A percentile compares a stretch with the other conserved stretches of the same genome.
Conservation (phyloP, 331 rosid species). For the Dryas integrifolia region DNA sequence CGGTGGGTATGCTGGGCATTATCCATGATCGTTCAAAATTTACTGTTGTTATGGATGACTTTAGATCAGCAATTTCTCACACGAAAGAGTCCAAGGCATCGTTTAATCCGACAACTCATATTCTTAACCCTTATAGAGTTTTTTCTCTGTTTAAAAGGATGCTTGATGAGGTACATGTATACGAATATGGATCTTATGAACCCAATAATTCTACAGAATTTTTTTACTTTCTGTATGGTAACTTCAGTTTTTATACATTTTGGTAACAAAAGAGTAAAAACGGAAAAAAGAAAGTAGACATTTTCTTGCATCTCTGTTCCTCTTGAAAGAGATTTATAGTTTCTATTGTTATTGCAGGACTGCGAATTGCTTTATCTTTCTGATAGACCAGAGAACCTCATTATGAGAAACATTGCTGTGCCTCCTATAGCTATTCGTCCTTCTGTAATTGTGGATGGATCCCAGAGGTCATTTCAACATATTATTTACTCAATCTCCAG, state of each 20-base stretch:
- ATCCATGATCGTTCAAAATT: constrained; percentile 58
- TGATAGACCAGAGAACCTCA: constrained; percentile 78
- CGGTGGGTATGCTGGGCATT: constrained; percentile 38
- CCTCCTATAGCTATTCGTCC: constrained; percentile 92
- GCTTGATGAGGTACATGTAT: constrained; percentile 60
- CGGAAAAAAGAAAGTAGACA: not conserved
- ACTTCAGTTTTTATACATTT: not conserved
- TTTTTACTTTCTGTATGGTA: constrained; percentile 16
- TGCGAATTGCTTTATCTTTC: constrained; percentile 75
- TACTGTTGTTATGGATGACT: constrained; percentile 51
- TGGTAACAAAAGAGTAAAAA: not conserved
- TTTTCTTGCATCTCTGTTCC: constrained; percentile 21
- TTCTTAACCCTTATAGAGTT: constrained; percentile 54
- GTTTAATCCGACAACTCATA: constrained; percentile 32
- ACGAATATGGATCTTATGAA: constrained; percentile 22
- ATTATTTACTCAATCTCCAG: constrained; percentile 4
- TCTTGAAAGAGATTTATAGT: constrained; percentile 12
- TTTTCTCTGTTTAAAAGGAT: constrained; percentile 65
- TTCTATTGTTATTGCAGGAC: constrained; percentile 54
- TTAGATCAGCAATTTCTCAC: constrained; percentile 53
- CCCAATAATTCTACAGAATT: not conserved
- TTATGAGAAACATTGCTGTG: constrained; percentile 60
- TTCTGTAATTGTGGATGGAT: constrained; percentile 75
- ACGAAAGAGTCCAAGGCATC: constrained; percentile 44
- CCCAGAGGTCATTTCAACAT: constrained; percentile 58